Evolutionary conservation across 768 basidiomycete genomes (phyloP).

Genomic region (Floccularia luteovirens): DNA sequence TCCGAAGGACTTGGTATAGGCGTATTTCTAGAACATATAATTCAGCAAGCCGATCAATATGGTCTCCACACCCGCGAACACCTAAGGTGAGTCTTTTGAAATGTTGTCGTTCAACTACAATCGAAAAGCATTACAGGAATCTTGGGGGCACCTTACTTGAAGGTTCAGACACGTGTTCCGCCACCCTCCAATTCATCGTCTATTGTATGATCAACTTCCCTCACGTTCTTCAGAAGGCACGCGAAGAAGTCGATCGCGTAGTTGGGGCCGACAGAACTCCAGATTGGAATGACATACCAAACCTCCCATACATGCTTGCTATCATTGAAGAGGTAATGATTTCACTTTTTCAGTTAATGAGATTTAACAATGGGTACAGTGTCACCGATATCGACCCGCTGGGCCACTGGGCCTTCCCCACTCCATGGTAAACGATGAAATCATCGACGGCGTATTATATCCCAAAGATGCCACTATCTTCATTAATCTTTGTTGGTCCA

Average conservation of each 20-base stretch:
- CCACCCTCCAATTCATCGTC: constrained; percentile 15
- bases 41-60: constrained; percentile 13
- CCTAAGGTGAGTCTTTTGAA: constrained; percentile 12
- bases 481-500: constrained; percentile 14
- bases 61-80: constrained; percentile 15
- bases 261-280: constrained; percentile 16
- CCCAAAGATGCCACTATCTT: constrained; percentile 16
- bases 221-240: constrained; percentile 15
- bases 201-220: constrained; percentile 17
- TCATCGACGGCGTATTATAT: constrained; percentile 10
- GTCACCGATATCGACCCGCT: constrained; percentile 1
- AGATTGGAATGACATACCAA: constrained; percentile 10
- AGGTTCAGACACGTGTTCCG: constrained; percentile 21
- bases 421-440: constrained; percentile 1
- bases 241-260: constrained; percentile 19
- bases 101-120: not conserved
- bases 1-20: constrained; percentile 16
- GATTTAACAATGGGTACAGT: not conserved
- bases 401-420: constrained; percentile 4
- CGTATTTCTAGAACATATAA: constrained; percentile 22
- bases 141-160: constrained; percentile 22
- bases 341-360: not conserved
- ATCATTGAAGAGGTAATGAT: constrained; percentile 12
- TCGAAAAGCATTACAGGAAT: constrained; percentile 11
- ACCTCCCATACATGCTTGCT: constrained; percentile 17